Conservation (phyloP, 2,329 filamentous ascomycete genomes). For the Trichophyton schoenleinii region DNA sequence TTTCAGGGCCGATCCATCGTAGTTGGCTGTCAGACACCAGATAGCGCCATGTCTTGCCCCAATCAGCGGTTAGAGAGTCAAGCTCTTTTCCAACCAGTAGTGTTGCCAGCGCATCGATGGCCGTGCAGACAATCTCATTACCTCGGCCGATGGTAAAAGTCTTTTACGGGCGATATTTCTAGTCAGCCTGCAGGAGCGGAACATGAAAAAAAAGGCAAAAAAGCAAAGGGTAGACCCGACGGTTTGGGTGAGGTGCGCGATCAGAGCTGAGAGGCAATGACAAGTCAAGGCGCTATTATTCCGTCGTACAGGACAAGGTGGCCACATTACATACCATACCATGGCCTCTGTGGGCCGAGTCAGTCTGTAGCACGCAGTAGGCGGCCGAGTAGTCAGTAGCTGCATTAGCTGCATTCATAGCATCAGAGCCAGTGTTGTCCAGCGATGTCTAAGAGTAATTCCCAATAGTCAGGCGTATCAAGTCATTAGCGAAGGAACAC, state of each 20-base stretch:
- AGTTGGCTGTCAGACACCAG: slow-evolving; percentile 85
- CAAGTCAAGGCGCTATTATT: no score
- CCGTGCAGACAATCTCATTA: slow-evolving; percentile 82
- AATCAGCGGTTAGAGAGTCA: slow-evolving; percentile 62
- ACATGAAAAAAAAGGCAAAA: not conserved
- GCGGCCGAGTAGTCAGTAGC: slow-evolving; percentile 85
- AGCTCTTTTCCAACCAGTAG: slow-evolving; percentile 65
- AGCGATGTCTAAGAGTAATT: slow-evolving; percentile 56
- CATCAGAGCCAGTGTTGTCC: slow-evolving; percentile 91
- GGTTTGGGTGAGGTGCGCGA: not conserved
- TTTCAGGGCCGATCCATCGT: slow-evolving; percentile 88
- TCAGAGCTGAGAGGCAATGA: no score
- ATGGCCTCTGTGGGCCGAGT: slow-evolving; percentile 41
- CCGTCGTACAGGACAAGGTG: no score
- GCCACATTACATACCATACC: slow-evolving; percentile 26
- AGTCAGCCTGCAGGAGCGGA: not conserved
- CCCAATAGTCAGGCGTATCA: not conserved
- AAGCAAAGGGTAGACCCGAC: not conserved
- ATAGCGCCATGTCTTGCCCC: slow-evolving; percentile 81
- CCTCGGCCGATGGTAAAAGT: slow-evolving; percentile 50
- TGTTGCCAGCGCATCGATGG: slow-evolving; percentile 65
- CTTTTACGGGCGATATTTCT: slow-evolving; percentile 18
- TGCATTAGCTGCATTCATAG: slow-evolving; percentile 87
- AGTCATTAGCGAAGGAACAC: not conserved
- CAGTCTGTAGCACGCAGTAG: slow-evolving; percentile 84